These are phyloP conservation scores for Blastobotrys capitulatus DNA, from an alignment of 1,139 yeast genomes.

Conservation along the genomic window DNA sequence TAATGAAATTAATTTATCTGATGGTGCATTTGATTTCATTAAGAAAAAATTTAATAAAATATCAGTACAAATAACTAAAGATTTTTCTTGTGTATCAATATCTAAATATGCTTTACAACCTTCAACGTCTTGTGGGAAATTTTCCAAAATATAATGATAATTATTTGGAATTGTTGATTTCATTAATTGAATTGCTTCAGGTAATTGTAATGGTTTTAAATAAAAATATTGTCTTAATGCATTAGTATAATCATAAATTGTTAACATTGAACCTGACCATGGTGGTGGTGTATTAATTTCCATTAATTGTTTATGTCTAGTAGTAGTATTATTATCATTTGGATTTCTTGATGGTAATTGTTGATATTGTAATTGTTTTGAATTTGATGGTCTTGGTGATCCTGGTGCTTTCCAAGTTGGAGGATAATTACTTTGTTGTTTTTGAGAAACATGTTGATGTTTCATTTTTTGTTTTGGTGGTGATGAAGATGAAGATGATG, in stretches of 20 bases:
- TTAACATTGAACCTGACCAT: conserved; percentile 10
- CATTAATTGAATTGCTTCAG: conserved; percentile 1
- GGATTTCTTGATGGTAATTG: not conserved
- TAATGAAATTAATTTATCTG: conserved; percentile 3
- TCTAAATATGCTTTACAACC: not conserved
- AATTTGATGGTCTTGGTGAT: not conserved
- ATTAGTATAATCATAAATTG: conserved; percentile 3
- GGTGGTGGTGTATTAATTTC: not conserved
- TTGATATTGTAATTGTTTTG: not conserved
- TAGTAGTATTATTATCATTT: not conserved
- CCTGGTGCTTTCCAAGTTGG: not conserved
- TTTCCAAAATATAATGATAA: not conserved
- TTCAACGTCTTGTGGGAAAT: conserved; percentile 1
- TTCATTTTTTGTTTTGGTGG: not conserved
- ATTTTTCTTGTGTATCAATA: not conserved
- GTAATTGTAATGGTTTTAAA: not conserved
- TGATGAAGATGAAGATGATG: not conserved
- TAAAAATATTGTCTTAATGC: conserved; percentile 3
- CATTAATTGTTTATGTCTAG: not conserved
- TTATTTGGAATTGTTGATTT: not conserved
- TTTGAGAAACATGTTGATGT: not conserved
- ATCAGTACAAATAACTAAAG: not conserved
- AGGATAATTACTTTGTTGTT: not conserved
- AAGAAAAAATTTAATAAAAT: conserved; percentile 5
- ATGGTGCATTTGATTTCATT: not conserved